Evolutionary conservation across 208 protist species (phyloP).

Genomic region (Wallacemonas sp.): DNA sequence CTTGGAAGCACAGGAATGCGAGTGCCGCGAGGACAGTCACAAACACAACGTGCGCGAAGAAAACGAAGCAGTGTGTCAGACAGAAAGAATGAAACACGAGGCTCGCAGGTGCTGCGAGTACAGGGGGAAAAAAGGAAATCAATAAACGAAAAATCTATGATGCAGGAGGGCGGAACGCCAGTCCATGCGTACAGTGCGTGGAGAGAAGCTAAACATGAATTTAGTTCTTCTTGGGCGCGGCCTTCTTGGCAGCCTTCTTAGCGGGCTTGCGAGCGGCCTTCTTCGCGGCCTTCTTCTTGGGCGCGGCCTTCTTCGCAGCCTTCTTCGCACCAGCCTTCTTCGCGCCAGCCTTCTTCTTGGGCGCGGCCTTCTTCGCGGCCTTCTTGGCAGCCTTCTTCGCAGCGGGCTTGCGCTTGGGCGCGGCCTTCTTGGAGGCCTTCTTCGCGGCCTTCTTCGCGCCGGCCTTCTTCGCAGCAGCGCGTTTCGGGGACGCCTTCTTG

Average conservation of each 20-base stretch:
- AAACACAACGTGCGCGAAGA: not conserved
- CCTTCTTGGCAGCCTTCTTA: slow-evolving; percentile 38
- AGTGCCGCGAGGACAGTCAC: too few species aligned
- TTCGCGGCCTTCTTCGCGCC: slow-evolving; percentile 25
- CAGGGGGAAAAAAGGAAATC: slow-evolving; percentile 6
- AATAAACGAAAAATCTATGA: slow-evolving; percentile 19
- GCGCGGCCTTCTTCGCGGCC: slow-evolving; percentile 16
- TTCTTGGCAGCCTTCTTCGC: slow-evolving; percentile 24
- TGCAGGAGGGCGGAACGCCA: slow-evolving; percentile 9
- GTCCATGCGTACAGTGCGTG: slow-evolving; percentile 2
- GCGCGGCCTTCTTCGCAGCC: slow-evolving; percentile 32
- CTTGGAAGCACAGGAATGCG: too few species aligned
- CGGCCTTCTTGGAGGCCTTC: not conserved
- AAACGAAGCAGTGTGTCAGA: not conserved
- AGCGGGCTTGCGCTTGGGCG: slow-evolving; percentile 1
- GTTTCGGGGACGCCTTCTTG: slow-evolving; percentile 21
- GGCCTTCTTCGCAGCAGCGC: slow-evolving; percentile 14
- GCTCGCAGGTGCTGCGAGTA: not conserved
- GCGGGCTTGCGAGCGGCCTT: slow-evolving; percentile 23
- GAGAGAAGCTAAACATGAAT: not conserved
- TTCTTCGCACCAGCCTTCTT: slow-evolving; percentile 36
- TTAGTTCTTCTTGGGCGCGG: slow-evolving; percentile 12
- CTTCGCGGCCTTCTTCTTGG: slow-evolving; percentile 22
- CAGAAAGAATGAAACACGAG: not conserved
- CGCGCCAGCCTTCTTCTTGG: slow-evolving; percentile 19